Base-by-base conservation (phyloP, 1,139 yeast genomes). In the Protomyces arabidopsidicola region DNA sequence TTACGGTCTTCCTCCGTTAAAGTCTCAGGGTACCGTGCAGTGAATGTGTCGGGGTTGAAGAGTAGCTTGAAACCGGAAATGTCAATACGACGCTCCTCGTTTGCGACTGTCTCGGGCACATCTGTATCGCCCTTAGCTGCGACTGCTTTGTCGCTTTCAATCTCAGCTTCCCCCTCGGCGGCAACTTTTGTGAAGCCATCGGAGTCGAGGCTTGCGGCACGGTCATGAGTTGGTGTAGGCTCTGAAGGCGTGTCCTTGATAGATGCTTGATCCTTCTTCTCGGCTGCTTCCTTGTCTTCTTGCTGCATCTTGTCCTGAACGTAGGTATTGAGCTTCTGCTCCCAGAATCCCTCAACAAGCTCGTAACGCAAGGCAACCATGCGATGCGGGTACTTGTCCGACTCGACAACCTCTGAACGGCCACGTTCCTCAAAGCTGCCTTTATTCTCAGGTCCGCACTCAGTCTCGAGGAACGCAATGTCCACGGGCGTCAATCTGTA, bases 301-400 rank as follows among this genome's bases (percentile, higher is more conserved):
- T 64, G 67, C 79, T 68, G 68, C 45, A 64, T 45, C 65, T 70
- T 67, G 48, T 64, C 69, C n/a, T 68, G 65, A 16, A 79, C 75
- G 57, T 83, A 81, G 27, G 78, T 81, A 22, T 87, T 83, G 9
- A 86, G 81, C 71, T 86, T 84, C 69, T 84, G 76, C 72, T 83
- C 83, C 87, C 95, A 90, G 96, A 96, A 91, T 71, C 86, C 89
- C 70, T 86, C 91, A 61, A 93, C 84, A 12, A 96, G 93, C 76
- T 93, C 98, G 67, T 85, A 86, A 77, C 98, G 85, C 59, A 93
- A 71, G 42, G 88, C 82, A 18, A 88, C 79, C 76, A 90, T 89
- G 67, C 83, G 82, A 73, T 90, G 97, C 34, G 97, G 97, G 73
- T 91, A 91, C 14, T 76, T 76, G 27, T 74, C 74, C 14, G 75